Evolutionary conservation across 305 asterid species (phyloP), one percentile per base, ranked within the genome.

Genomic region (Fraxinus xanthoxyloides): DNA sequence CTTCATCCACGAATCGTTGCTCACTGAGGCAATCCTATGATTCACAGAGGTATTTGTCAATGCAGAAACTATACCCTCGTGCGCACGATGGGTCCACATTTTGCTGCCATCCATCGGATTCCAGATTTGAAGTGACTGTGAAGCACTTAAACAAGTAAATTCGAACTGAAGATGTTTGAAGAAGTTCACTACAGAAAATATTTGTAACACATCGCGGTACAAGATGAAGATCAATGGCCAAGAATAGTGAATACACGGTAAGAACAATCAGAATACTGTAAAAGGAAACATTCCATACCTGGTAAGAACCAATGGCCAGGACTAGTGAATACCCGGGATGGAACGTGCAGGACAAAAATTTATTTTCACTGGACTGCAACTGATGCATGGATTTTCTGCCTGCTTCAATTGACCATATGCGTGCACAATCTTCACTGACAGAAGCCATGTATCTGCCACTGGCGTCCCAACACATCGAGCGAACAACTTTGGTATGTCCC

Each of bases 71-170:
- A 78, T 78, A 4, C 84, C 84, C 1, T 77, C 17, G 28, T 87
- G 90, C 0, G 78, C 85, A 3, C 5, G 78, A 34, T 43, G 80
- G 21, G 5, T 82, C 90, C 86, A 81, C 3, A 74, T 77, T 38
- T 5, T 76, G 82, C 46, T 85, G 28, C 86, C 82, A 75, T 79
- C 80, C 1, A 80, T 23, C n/a, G 89, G 87, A 56, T 85, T 86
- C 94, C 94, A 90, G 17, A 87, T 80, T 56, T 87, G 81, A 2
- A 90, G 81, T 0, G 77, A 54, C 93, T 90, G 86, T 80, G 84
- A 28, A 77, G 15, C 19, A 65, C 4, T 51, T 13, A 54, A 65
- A 67, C 19, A 32, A 8, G 36, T 69, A 72, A 38, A 35, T 17
- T 48, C 8, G 24, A 69, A 76, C 59, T 1, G 36, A 65, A 12